Evolutionary conservation across 352 stramenopile species (phyloP).

Genomic region (Phytophthora multivora): DNA sequence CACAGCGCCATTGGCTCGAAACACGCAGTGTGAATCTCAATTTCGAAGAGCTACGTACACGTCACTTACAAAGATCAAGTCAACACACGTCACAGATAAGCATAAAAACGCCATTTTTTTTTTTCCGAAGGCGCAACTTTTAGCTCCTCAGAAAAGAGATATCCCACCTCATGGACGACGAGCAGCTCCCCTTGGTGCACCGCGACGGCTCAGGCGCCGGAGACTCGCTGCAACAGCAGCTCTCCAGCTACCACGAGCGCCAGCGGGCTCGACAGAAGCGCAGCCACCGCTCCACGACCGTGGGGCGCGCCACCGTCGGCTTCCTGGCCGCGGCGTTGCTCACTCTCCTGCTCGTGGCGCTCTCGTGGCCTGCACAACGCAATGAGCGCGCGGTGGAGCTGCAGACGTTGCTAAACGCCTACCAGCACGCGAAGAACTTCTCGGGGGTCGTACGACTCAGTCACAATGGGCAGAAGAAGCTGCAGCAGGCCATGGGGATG

Average conservation of each 20-base stretch:
- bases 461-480: constrained; percentile 54
- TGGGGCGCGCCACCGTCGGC: constrained; percentile 43
- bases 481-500: constrained; percentile 44
- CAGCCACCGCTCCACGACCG: constrained; percentile 26
- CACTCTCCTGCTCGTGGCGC: constrained; percentile 37
- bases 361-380: constrained; percentile 41
- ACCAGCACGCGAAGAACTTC: constrained; percentile 47
- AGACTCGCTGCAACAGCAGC: constrained; percentile 40
- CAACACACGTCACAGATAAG: constrained; percentile 5
- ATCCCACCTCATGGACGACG: constrained; percentile 20
- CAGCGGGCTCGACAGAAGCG: constrained; percentile 24
- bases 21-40: not conserved
- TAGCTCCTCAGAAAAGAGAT: constrained; percentile 3
- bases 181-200: constrained; percentile 39
- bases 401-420: constrained; percentile 31
- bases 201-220: constrained; percentile 19
- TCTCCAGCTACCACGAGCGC: constrained; percentile 38
- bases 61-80: too few relatives aligned
- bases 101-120: constrained; percentile 2
- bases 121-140: not conserved
- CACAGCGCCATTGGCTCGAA: constrained; percentile 15
- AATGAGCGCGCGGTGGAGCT: constrained; percentile 39
- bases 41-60: too few relatives aligned
- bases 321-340: constrained; percentile 41
- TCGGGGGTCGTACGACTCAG: constrained; percentile 58